A percentile compares a stretch with the other conserved stretches of the same genome.
These are phyloP conservation scores for Dichotomopilus funicola DNA, from an alignment of 2,329 filamentous ascomycete genomes.

Conservation along the genomic window DNA sequence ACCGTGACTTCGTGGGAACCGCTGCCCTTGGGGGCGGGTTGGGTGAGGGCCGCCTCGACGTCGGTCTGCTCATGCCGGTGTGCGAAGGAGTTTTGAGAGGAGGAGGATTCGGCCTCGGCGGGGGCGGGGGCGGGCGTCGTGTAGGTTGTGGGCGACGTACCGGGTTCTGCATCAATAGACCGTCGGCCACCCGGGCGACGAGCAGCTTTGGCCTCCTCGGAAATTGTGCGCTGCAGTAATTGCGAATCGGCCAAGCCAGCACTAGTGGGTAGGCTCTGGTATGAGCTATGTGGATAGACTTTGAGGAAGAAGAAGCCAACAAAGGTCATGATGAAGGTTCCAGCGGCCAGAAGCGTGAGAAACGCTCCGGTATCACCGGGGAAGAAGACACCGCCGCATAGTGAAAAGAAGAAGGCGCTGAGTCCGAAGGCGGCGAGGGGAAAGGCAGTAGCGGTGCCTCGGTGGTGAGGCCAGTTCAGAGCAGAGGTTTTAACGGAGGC, in stretches of 20 bases:
- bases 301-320: slow-evolving; percentile 78
- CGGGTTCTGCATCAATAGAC: slow-evolving; percentile 48
- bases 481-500: slow-evolving; percentile 81
- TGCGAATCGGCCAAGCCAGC: slow-evolving; percentile 33
- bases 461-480: slow-evolving; percentile 83
- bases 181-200: slow-evolving; percentile 34
- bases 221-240: slow-evolving; percentile 36
- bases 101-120: slow-evolving; percentile 17
- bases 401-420: slow-evolving; percentile 93
- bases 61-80: slow-evolving; percentile 14
- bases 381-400: slow-evolving; percentile 68
- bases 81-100: slow-evolving; percentile 15
- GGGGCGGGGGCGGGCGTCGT: slow-evolving; percentile 21
- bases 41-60: slow-evolving; percentile 23
- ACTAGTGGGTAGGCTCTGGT: slow-evolving; percentile 47
- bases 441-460: slow-evolving; percentile 90
- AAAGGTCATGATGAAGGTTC: slow-evolving; percentile 70
- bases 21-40: slow-evolving; percentile 17
- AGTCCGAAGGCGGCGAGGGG: slow-evolving; percentile 88
- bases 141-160: slow-evolving; percentile 52
- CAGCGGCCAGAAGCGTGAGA: slow-evolving; percentile 70
- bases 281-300: slow-evolving; percentile 58
- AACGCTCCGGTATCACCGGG: slow-evolving; percentile 78
- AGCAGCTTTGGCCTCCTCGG: slow-evolving; percentile 35
- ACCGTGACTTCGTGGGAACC: slow-evolving; percentile 16